Conservation (phyloP, 2,329 filamentous ascomycete species). For the Talaromyces sp. region DNA sequence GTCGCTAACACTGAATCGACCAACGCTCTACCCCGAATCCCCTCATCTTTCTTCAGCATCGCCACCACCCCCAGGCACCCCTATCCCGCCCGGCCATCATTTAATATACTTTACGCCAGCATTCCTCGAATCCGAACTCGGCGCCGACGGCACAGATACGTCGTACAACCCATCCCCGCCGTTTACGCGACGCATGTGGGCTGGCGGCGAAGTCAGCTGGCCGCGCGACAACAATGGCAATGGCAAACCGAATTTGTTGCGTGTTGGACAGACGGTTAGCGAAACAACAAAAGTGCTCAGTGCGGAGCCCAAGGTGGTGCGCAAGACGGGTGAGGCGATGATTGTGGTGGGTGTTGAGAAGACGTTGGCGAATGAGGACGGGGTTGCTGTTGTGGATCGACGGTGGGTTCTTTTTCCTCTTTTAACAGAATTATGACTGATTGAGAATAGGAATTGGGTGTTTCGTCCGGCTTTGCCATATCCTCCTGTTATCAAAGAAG, state of each 20-base stretch:
- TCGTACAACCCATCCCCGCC: constrained; percentile 68
- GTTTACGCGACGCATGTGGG: constrained; percentile 81
- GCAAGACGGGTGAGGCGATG: constrained; percentile 49
- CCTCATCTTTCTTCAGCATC: constrained; percentile 32
- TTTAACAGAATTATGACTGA: constrained; percentile 24
- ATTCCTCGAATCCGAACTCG: constrained; percentile 56
- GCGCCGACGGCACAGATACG: constrained; percentile 81
- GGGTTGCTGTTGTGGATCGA: constrained; percentile 35
- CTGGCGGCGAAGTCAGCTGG: constrained; percentile 68
- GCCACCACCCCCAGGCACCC: constrained; percentile 38
- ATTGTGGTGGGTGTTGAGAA: constrained; percentile 58
- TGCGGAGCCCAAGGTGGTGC: constrained; percentile 46
- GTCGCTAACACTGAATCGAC: constrained; percentile 53
- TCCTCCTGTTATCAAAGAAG: constrained; percentile 27
- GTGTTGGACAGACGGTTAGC: constrained; percentile 42
- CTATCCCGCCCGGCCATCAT: constrained; percentile 65
- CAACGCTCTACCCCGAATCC: constrained; percentile 36
- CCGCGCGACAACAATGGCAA: constrained; percentile 17
- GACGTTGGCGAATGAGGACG: constrained; percentile 39
- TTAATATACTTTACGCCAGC: constrained; percentile 81
- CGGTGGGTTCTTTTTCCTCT: constrained; percentile 24
- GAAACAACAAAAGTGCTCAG: constrained; percentile 56
- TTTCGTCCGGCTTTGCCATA: constrained; percentile 17
- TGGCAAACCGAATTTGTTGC: constrained; percentile 29
- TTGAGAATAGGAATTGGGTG: constrained; percentile 18